Evolutionary conservation across 2,329 filamentous ascomycete genomes (phyloP).

Genomic region (Podosphaera fusca): DNA sequence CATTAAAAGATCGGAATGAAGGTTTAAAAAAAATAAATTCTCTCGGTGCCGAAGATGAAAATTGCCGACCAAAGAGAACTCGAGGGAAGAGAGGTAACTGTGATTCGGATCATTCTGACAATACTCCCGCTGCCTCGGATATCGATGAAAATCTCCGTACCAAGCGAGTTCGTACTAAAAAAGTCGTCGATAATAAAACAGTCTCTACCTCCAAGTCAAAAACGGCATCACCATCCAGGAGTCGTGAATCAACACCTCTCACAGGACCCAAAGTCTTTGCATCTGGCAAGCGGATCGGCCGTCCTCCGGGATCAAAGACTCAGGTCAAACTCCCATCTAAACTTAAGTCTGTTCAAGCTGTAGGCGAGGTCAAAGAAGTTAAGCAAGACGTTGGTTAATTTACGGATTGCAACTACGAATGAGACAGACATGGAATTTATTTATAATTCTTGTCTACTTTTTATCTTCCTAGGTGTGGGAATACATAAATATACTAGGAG

Average conservation of each 20-base stretch:
- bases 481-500: too few relatives aligned
- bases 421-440: too few relatives aligned
- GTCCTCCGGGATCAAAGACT: constrained; percentile 12
- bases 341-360: not conserved
- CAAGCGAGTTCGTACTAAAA: constrained; percentile 11
- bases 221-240: constrained; percentile 2
- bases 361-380: not conserved
- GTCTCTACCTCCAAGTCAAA: constrained; percentile 1
- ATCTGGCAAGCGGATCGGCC: constrained; percentile 14
- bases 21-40: not conserved
- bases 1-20: constrained; percentile 17
- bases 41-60: not conserved
- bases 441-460: too few relatives aligned
- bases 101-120: constrained; percentile 8
- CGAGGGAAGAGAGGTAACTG: constrained; percentile 4
- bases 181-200: constrained; percentile 7
- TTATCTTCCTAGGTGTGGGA: too few relatives aligned
- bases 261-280: constrained; percentile 9
- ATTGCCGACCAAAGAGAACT: constrained; percentile 10
- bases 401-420: too few relatives aligned
- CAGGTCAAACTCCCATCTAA: constrained; percentile 2
- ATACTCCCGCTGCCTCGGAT: constrained; percentile 7
- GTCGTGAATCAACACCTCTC: constrained; percentile 8
- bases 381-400: too few relatives aligned
- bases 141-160: constrained; percentile 11